Evolutionary conservation across 129 eudicot species (phyloP), one percentile per base, ranked within the genome.

Genomic region (Flaveria trinervia): DNA sequence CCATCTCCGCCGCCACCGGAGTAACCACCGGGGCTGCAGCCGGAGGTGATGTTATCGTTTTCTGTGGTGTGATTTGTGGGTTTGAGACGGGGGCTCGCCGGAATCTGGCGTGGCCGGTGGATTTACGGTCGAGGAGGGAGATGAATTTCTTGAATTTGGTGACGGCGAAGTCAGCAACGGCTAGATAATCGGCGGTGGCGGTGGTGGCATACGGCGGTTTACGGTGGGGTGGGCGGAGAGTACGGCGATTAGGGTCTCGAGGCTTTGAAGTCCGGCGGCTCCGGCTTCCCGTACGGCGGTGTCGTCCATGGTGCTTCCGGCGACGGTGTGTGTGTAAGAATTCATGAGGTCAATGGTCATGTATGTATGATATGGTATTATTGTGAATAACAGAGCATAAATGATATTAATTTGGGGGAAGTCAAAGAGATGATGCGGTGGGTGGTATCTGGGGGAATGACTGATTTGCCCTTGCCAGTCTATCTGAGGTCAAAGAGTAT

Each of bases 81-180:
- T 64, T 72, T 7, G 86, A 1, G 16, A 83, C 49, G 0, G 97
- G 98, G 14, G 94, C 99, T 20, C 97, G 87, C 2, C 99, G 82
- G 85, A 95, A 95, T 23, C 99, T 87, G 30, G 99, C 99, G 77
- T 95, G 97, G 9, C 99, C 99, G 30, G 99, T 95, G 48, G 89
- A 85, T 4, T 73, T 65, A 9, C 85, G 88, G 77, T 91, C 99
- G 9, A 95, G 88, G 0, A 95, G 65, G 1, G 99, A 91, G 11
- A 95, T 95, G 62, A 95, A 92, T 64, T 88, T 95, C 72, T 77
- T 87, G 81, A 94, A 95, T n/a, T 86, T 95, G 70, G 65, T 76
- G 8, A 95, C 97, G 6, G 97, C 96, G 1, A 83, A 85, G 54
- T 95, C 96, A 1, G 99, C 89, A 9, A 89, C 97, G 8, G 90